These are phyloP conservation scores for Coemansia sp. DNA, from an alignment of 192 early-diverging fungal genomes.

Conservation along the genomic window DNA sequence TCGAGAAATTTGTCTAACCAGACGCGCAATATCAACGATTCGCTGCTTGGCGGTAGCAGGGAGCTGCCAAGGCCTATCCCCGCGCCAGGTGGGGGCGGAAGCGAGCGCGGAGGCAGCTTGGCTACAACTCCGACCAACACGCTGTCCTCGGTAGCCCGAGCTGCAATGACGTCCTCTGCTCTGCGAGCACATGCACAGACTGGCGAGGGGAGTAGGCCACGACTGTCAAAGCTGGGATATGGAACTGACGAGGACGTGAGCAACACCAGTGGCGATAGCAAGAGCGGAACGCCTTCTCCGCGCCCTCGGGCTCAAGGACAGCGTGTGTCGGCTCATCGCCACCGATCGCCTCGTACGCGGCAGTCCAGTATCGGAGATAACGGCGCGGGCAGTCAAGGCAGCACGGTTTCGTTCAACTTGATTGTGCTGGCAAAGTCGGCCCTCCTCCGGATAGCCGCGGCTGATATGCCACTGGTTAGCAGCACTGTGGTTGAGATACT, in stretches of 20 bases:
- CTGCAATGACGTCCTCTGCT: constrained; percentile 20
- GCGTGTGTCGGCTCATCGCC: constrained; percentile 3
- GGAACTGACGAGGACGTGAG: background rate
- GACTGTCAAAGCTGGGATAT: background rate
- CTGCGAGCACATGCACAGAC: constrained; percentile 11
- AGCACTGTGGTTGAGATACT: constrained; percentile 23
- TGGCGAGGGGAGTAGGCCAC: background rate
- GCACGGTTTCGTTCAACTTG: constrained; percentile 40
- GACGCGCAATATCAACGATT: background rate
- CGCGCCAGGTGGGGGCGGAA: background rate
- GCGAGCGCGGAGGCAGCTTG: constrained; percentile 8
- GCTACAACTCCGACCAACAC: constrained; percentile 24
- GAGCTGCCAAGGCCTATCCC: constrained; percentile 12
- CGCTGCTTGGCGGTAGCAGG: background rate
- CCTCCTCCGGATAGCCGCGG: constrained; percentile 40
- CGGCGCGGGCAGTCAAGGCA: background rate
- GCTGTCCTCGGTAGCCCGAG: constrained; percentile 16
- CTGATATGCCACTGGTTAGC: constrained; percentile 27
- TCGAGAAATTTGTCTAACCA: constrained; percentile 10
- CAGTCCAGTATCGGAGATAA: background rate
- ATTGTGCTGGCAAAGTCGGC: constrained; percentile 43
- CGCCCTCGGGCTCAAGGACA: background rate
- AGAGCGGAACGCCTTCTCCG: background rate
- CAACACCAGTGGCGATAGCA: background rate
- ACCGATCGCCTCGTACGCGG: constrained; percentile 8